Evolutionary conservation across 2,329 filamentous ascomycete genomes (phyloP).

Genomic region (Westerdykella ornata): DNA sequence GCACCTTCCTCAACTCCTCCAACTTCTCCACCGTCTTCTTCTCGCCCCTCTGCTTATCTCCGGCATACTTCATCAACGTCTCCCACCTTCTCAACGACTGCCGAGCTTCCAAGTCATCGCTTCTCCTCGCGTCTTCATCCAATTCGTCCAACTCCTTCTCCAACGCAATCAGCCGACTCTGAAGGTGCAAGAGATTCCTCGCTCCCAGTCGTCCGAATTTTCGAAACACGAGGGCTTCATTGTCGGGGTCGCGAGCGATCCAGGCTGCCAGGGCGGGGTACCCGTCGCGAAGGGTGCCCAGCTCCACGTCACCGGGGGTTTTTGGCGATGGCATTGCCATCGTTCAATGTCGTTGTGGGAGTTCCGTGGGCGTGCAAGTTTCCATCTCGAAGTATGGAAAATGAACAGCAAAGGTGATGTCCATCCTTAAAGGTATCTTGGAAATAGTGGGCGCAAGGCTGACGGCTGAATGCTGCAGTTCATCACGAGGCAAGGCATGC

Average conservation of each 20-base stretch:
- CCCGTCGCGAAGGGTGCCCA: constrained; percentile 3
- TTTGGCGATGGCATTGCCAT: no score
- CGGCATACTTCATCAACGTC: neutral
- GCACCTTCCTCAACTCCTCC: neutral
- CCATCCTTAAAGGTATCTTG: no score
- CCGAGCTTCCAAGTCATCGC: constrained; percentile 1
- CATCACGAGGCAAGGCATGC: no score
- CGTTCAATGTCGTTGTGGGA: no score
- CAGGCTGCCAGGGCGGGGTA: constrained; percentile 14
- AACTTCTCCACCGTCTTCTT: neutral
- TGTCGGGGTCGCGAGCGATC: constrained; percentile 15
- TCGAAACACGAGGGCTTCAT: constrained; percentile 14
- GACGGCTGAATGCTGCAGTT: no score
- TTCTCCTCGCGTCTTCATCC: constrained; percentile 4
- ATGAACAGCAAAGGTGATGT: no score
- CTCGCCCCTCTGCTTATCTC: neutral
- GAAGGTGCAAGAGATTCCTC: constrained; percentile 10
- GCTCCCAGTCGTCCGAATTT: constrained; percentile 13
- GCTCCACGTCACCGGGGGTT: no score
- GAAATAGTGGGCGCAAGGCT: no score
- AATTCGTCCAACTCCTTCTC: constrained; percentile 6
- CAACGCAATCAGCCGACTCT: constrained; percentile 6
- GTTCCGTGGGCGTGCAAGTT: no score
- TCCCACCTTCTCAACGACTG: constrained; percentile 3
- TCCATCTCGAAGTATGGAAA: no score